These are phyloP conservation scores for Populus nigra DNA, from an alignment of 345 rosid species.

Conservation along the genomic window DNA sequence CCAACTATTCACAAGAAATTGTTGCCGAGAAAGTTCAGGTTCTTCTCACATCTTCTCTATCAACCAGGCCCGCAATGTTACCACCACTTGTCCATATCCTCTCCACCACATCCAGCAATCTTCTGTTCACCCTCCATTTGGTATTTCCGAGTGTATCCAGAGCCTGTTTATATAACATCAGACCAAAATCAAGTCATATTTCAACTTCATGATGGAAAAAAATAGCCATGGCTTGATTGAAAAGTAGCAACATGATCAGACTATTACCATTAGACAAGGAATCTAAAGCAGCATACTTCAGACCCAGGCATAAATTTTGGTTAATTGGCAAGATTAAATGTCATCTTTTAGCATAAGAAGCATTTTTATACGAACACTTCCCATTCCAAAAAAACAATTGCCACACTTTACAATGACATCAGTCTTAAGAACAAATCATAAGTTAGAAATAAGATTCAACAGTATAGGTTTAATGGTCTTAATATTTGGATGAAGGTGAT, in stretches of 20 bases:
- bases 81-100: constrained; percentile 34
- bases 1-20: constrained; percentile 4
- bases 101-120: constrained; percentile 32
- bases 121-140: constrained; percentile 38
- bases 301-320: neutral
- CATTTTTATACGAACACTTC: neutral
- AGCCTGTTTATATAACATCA: constrained; percentile 23
- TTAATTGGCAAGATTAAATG: neutral
- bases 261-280: neutral
- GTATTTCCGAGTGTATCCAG: constrained; percentile 34
- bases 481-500: neutral
- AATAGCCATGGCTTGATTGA: neutral
- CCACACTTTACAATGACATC: neutral
- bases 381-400: neutral
- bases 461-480: neutral
- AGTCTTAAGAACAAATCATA: neutral
- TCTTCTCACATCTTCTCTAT: constrained; percentile 30
- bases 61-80: constrained; percentile 31
- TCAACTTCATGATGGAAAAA: neutral
- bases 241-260: neutral
- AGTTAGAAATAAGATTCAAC: neutral
- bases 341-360: neutral
- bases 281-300: neutral
- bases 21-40: constrained; percentile 10
- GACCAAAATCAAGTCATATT: neutral